A percentile compares a stretch with the other conserved stretches of the same genome.
These are phyloP conservation scores for Clonostachys rhizophaga DNA, from an alignment of 2,329 filamentous ascomycete genomes.

Conservation along the genomic window DNA sequence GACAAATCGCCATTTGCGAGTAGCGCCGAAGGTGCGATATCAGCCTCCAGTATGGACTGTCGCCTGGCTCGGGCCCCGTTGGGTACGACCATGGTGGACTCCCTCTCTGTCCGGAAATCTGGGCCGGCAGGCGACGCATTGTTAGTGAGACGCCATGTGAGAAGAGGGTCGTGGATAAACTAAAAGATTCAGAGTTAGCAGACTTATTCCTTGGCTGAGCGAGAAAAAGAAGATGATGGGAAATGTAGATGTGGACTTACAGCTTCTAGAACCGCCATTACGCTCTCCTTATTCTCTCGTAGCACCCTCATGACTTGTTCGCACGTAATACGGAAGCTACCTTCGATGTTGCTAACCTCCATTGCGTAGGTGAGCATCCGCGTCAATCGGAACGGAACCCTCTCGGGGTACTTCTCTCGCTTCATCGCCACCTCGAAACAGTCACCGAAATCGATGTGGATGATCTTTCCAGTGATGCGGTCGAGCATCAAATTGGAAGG, in stretches of 20 bases:
- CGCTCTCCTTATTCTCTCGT: conserved; percentile 93
- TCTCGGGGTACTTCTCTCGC: conserved; percentile 96
- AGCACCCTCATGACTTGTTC: conserved; percentile 98
- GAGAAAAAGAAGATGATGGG: not conserved
- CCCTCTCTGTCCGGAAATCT: conserved; percentile 60
- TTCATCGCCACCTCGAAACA: conserved; percentile 99
- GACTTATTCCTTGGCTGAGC: not conserved
- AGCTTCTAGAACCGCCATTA: conserved; percentile 97
- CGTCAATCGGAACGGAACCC: conserved; percentile 95
- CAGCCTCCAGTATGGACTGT: conserved; percentile 64
- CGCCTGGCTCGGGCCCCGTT: conserved; percentile 51
- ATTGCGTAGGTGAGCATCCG: conserved; percentile 99
- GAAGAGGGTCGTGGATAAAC: conserved; percentile 99
- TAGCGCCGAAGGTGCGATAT: conserved; percentile 54
- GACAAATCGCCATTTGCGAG: conserved; percentile 29
- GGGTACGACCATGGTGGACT: conserved; percentile 44
- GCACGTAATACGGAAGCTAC: conserved; percentile 95
- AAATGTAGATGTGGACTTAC: conserved; percentile 49
- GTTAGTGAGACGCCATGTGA: conserved; percentile 86
- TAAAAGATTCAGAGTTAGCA: conserved; percentile 22
- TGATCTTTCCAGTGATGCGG: conserved; percentile 89
- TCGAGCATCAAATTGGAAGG: conserved; percentile 98
- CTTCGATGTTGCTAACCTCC: conserved; percentile 99
- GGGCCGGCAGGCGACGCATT: conserved; percentile 59
- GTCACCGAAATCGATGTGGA: conserved; percentile 98